Evolutionary conservation across 805 yeast genomes (phyloP).

Genomic region (Candida koratica): DNA sequence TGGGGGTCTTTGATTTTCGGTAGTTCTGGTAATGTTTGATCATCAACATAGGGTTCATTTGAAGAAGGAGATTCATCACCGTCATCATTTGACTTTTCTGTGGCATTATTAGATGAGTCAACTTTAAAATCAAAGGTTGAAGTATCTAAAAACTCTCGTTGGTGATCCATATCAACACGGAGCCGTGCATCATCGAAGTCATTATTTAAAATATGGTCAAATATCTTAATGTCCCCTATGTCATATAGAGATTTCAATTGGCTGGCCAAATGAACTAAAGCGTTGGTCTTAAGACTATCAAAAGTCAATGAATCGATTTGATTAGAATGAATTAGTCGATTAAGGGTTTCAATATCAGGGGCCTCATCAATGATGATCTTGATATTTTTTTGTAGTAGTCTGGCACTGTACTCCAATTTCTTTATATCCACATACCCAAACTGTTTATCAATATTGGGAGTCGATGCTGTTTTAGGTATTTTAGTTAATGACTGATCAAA

Average conservation of each 20-base stretch:
- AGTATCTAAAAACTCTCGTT: not conserved
- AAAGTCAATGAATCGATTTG: slow-evolving; percentile 40
- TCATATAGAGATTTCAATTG: slow-evolving; percentile 52
- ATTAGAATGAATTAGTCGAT: slow-evolving; percentile 25
- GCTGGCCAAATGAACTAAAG: slow-evolving; percentile 57
- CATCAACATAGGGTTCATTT: slow-evolving; percentile 3
- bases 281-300: slow-evolving; percentile 48
- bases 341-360: slow-evolving; percentile 48
- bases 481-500: slow-evolving; percentile 1
- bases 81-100: not conserved
- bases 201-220: slow-evolving; percentile 34
- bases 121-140: not conserved
- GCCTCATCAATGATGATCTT: slow-evolving; percentile 50
- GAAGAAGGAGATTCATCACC: slow-evolving; percentile 3
- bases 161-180: slow-evolving; percentile 6
- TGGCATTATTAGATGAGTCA: not conserved
- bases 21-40: slow-evolving; percentile 46
- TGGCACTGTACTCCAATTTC: slow-evolving; percentile 37
- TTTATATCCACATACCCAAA: slow-evolving; percentile 37
- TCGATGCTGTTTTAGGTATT: slow-evolving; percentile 11
- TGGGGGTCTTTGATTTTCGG: slow-evolving; percentile 62
- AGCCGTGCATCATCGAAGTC: slow-evolving; percentile 8
- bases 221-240: slow-evolving; percentile 44
- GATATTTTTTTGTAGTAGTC: slow-evolving; percentile 47
- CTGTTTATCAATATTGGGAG: not conserved